phyloP scores from a whole-genome alignment of 257 asterid species.

The Nicotiana tomentosiformis region DNA sequence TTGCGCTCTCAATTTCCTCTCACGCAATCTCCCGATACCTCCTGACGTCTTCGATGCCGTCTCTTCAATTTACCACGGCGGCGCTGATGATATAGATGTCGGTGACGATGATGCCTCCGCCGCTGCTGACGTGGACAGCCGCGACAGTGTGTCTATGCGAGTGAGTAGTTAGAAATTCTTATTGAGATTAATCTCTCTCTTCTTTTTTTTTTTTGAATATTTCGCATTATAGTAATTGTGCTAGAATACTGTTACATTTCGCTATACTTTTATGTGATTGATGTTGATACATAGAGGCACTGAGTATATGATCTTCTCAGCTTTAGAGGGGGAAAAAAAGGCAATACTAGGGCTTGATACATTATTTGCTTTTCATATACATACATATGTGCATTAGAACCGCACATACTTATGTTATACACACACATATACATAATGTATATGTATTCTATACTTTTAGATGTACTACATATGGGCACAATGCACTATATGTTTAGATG shows the following conservation, averaged over 20 bases:
- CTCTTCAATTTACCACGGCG: constrained; percentile 50
- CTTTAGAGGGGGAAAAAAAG: not conserved
- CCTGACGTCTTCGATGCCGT: constrained; percentile 80
- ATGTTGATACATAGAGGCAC: not conserved
- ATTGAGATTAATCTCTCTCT: not conserved
- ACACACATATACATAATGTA: not conserved
- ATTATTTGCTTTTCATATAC: not conserved
- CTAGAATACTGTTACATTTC: not conserved
- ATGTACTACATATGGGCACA: not conserved
- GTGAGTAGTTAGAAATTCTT: constrained; percentile 12
- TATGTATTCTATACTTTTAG: not conserved
- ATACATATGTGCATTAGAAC: too few relatives aligned
- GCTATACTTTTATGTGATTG: not conserved
- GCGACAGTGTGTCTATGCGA: constrained; percentile 4
- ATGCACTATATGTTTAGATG: not conserved
- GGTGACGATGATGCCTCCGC: constrained; percentile 22
- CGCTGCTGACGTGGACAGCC: constrained; percentile 8
- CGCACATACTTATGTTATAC: too few relatives aligned
- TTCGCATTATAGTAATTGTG: not conserved
- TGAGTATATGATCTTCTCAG: not conserved
- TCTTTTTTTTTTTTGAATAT: not conserved
- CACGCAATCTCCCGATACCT: constrained; percentile 89
- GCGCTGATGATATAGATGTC: constrained; percentile 18
- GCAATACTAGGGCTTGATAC: not conserved
- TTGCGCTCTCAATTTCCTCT: constrained; percentile 87